Base-by-base conservation (phyloP, 169 alveolate species). In the Eimeria brunetti region DNA sequence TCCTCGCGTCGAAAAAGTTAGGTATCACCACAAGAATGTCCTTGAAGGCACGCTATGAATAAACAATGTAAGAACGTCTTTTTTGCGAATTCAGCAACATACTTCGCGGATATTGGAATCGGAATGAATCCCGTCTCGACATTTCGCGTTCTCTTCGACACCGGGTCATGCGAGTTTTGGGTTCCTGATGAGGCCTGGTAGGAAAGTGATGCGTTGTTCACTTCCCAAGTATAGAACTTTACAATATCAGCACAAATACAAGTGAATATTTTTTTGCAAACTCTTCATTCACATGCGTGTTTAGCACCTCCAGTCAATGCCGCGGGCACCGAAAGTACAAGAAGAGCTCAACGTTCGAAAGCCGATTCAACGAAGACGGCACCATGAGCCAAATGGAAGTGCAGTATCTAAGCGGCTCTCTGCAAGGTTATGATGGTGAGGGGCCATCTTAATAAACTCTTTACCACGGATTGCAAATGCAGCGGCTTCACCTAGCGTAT, bases 91-190 rank as follows among this genome's bases (percentile, higher is more conserved):
- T n/a, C 56, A 84, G 97, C 97, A 30, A 95, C 97, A 0, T 95
- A 95, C 51, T 95, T 83, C 41, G 97, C 95, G 30, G 94, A 89
- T 53, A 95, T 95, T 38, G 94, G 94, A 33, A 85, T 95, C 27
- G 97, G 97, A 16, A 56, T 8, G 88, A 73, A 62, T 22, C 97
- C 97, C 22, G 81, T 80, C 60, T 67, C 94, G 58, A 56, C 27
- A 18, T 95, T 95, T 60, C 80, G 91, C 8, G 97, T 95, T 36
- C 94, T 95, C 49, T 95, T 95, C 51, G 97, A 95, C 91, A 95
- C 97, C 24, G 97, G 95, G 27, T 95, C 97, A 33, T 80, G 95
- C 94, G 97, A 95, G 73, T 95, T 95, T 78, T 95, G 97, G 97
- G 97, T 95, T 69, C 97, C 97, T 20, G 97, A 95, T 69, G 94